Base-by-base conservation (phyloP, 768 basidiomycete species). In the Suillus cothurnatus region DNA sequence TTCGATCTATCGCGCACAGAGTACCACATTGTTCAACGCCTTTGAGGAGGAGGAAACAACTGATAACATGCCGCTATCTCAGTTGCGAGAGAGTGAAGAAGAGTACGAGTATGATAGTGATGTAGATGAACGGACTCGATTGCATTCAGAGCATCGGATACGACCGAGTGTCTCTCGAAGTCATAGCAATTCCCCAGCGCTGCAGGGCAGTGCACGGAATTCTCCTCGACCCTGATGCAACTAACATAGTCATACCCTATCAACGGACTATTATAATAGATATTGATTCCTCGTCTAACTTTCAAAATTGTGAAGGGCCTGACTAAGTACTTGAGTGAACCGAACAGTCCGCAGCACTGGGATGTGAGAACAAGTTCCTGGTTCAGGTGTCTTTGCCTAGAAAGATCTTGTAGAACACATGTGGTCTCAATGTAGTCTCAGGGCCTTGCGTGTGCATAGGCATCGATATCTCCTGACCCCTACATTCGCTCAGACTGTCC, bases 21-120 rank as follows among this genome's bases (percentile, higher is more conserved):
- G 83, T 47, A 78, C 82, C 8, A 88, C 88, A 19, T 79, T 96
- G 31, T 95, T 94, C 77, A 88, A 84, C 73, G 84, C 93, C 15
- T 94, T 91, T 70, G 92, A 90, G 63, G 87, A 84, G 58, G 81
- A 81, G 32, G 84, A 82, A 32, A 49, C 76, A 69, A 64, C 71
- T 72, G 80, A 84, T 59, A 76, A 75, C 63, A 80, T 91, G 50
- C 88, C 88, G 15, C 71, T 96, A 56, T 81, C 85, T 15, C 81
- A 82, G 66, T 77, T 96, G 61, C 78, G 82, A 45, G 94, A 95
- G 79, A 84, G 81, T 49, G 89, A 88, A 58, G 88, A 88, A 58
- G 84, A 81, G 23, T 78, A 78, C 52, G 81, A 81, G 63, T 78
- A 79, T 59, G 83, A 82, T 66, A 75, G 78, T 75, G 77, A 82